A percentile compares a stretch with the other conserved stretches of the same genome.
These are phyloP conservation scores for Hypoxylon rubiginosum DNA, from an alignment of 2,329 filamentous ascomycete species.

Conservation along the genomic window DNA sequence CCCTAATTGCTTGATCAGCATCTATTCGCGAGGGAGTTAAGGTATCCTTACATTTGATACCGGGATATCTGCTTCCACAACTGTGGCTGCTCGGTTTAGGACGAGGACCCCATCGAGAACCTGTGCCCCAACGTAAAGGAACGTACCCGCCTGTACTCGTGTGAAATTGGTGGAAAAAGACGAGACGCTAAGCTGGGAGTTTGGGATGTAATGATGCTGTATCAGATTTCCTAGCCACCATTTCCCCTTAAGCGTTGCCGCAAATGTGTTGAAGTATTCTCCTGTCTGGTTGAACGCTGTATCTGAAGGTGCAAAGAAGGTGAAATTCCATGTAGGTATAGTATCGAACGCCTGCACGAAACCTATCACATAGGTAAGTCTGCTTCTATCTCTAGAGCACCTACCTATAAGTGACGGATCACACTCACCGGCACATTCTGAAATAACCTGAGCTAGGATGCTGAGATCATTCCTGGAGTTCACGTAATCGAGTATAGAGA, in stretches of 20 bases:
- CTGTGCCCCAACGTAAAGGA: conserved; percentile 45
- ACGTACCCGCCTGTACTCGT: conserved; percentile 46
- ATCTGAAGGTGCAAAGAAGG: conserved; percentile 51
- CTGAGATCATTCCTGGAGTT: conserved; percentile 4
- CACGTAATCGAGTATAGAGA: conserved; percentile 9
- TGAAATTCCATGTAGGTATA: conserved; percentile 47
- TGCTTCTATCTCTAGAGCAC: conserved; percentile 4
- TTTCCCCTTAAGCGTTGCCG: conserved; percentile 47
- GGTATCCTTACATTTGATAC: conserved; percentile 40
- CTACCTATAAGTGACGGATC: no score
- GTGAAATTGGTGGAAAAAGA: conserved; percentile 43
- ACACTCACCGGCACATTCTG: conserved; percentile 32
- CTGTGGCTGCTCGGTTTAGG: conserved; percentile 44
- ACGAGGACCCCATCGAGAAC: conserved; percentile 35
- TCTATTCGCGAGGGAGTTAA: background rate
- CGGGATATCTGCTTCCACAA: conserved; percentile 22
- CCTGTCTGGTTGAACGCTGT: conserved; percentile 50
- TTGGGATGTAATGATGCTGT: conserved; percentile 48
- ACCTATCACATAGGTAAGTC: conserved; percentile 34
- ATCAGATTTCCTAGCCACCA: conserved; percentile 46
- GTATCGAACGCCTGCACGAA: conserved; percentile 51
- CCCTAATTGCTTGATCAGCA: conserved; percentile 31
- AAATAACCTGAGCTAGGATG: conserved; percentile 15
- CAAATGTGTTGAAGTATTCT: conserved; percentile 47
- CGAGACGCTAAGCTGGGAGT: conserved; percentile 39